Percentiles rank a stretch among this genome's conserved stretches.
Evolutionary conservation across 2,329 filamentous ascomycete species (phyloP).

Genomic region (Aspergillus puulaauensis): DNA sequence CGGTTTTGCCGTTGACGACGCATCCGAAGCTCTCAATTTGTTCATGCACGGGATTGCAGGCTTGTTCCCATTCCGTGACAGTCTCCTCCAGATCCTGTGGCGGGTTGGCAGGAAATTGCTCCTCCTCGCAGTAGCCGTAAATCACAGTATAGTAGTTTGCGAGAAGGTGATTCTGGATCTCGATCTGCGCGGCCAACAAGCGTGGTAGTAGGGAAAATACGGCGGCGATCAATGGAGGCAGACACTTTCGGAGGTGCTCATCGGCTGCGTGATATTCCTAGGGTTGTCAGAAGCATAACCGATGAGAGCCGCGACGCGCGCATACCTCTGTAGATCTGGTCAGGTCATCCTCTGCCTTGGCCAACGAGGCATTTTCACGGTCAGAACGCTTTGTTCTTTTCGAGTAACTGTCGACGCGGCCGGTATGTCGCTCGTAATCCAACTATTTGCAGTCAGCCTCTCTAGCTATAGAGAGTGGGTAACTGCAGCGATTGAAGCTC

Average conservation of each 20-base stretch:
- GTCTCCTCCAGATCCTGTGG: conserved; percentile 68
- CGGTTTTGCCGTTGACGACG: conserved; percentile 66
- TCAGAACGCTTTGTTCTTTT: conserved; percentile 70
- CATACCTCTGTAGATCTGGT: conserved; percentile 63
- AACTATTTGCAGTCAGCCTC: conserved; percentile 44
- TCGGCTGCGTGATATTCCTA: conserved; percentile 74
- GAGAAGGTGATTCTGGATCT: conserved; percentile 75
- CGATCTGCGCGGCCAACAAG: conserved; percentile 67
- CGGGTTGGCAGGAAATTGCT: conserved; percentile 68
- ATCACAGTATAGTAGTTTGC: conserved; percentile 76
- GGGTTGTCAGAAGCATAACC: conserved; percentile 14
- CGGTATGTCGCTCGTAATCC: conserved; percentile 77
- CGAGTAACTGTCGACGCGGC: conserved; percentile 66
- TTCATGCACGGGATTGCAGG: conserved; percentile 63
- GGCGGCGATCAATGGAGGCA: conserved; percentile 70
- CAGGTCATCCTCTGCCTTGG: conserved; percentile 71
- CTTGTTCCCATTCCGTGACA: conserved; percentile 63
- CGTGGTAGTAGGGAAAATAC: conserved; percentile 73
- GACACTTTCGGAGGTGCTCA: conserved; percentile 66
- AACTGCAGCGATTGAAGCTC: neutral
- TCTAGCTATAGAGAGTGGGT: neutral
- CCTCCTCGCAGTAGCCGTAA: conserved; percentile 69
- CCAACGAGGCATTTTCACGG: conserved; percentile 69
- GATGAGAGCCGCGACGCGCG: neutral
- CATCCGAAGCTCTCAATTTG: conserved; percentile 66